Evolutionary conservation across 371 early-diverging fungal species (phyloP).

Genomic region (Rhizopus sp.): DNA sequence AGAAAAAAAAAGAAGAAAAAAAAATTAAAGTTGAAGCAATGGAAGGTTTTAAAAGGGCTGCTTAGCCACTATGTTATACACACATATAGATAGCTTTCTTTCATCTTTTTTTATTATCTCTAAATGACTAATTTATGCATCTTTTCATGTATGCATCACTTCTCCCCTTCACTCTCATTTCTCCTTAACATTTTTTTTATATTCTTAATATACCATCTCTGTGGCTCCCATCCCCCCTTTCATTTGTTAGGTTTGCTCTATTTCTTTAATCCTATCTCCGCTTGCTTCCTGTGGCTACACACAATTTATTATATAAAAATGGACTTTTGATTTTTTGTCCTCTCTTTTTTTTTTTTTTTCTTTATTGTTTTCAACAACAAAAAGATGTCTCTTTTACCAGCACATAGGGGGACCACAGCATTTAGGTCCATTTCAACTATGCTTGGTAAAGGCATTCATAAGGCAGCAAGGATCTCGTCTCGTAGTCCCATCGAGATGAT

Average conservation of each 20-base stretch:
- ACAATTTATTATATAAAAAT: too few species aligned
- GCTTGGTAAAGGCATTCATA: constrained; percentile 33
- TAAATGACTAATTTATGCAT: too few species aligned
- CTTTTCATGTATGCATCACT: too few species aligned
- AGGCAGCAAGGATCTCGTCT: constrained; percentile 35
- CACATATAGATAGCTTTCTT: constrained; percentile 29
- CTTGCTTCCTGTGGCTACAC: too few species aligned
- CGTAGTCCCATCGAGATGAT: constrained; percentile 85
- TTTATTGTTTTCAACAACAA: constrained; percentile 1
- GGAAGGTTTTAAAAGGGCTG: background rate
- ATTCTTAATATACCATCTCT: too few species aligned
- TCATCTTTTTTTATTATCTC: constrained; percentile 69
- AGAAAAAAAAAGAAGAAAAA: constrained; percentile 2
- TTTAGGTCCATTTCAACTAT: constrained; percentile 30
- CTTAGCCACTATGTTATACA: too few species aligned
- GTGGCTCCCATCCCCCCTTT: too few species aligned
- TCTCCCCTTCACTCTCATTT: too few species aligned
- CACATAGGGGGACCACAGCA: constrained; percentile 27
- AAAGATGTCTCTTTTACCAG: constrained; percentile 21
- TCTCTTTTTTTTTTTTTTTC: background rate
- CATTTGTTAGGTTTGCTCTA: too few species aligned
- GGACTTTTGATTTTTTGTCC: background rate
- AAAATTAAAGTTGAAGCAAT: background rate
- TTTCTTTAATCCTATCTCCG: too few species aligned
- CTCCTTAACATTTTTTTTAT: too few species aligned